A percentile compares a stretch with the other conserved stretches of the same genome.
phyloP scores from a whole-genome alignment of 2,329 filamentous ascomycete species.

The Thelonectria discophora region DNA sequence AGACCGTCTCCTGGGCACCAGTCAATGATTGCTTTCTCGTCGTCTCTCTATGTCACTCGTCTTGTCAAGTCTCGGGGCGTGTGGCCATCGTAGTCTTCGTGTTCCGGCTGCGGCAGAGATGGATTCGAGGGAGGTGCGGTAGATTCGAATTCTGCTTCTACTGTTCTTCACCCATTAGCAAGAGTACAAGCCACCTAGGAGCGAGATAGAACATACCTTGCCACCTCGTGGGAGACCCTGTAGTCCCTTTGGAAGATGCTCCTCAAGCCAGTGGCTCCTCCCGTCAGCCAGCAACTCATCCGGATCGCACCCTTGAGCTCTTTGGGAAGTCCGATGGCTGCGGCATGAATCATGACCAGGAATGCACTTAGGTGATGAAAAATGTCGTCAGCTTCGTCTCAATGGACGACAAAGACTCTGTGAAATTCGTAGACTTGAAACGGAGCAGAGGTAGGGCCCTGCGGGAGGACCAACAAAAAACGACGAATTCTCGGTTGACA shows the following conservation, averaged over 20 bases:
- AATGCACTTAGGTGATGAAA: too few species aligned
- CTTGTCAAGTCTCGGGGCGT: conserved; percentile 11
- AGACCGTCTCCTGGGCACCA: conserved; percentile 6
- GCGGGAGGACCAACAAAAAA: not conserved
- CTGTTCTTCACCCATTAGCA: conserved; percentile 16
- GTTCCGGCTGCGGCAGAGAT: conserved; percentile 22
- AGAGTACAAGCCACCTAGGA: not conserved
- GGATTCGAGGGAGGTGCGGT: conserved; percentile 10
- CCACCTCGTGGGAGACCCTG: conserved; percentile 26
- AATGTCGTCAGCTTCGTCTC: conserved; percentile 32
- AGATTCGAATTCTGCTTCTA: conserved; percentile 15
- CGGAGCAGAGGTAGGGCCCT: conserved; percentile 56
- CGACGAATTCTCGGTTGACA: conserved; percentile 6
- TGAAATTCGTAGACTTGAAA: conserved; percentile 55
- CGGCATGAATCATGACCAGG: too few species aligned
- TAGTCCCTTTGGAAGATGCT: conserved; percentile 8
- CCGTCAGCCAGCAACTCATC: conserved; percentile 62
- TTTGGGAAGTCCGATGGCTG: conserved; percentile 55
- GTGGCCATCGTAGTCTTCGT: too few species aligned
- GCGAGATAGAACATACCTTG: conserved; percentile 18
- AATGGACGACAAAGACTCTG: conserved; percentile 57
- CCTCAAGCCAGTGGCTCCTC: conserved; percentile 61
- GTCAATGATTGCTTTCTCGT: conserved; percentile 8
- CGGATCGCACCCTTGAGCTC: conserved; percentile 57
- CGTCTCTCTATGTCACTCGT: conserved; percentile 9